Evolutionary conservation across 352 stramenopile genomes (phyloP).

Genomic region (Phytopythium vexans): DNA sequence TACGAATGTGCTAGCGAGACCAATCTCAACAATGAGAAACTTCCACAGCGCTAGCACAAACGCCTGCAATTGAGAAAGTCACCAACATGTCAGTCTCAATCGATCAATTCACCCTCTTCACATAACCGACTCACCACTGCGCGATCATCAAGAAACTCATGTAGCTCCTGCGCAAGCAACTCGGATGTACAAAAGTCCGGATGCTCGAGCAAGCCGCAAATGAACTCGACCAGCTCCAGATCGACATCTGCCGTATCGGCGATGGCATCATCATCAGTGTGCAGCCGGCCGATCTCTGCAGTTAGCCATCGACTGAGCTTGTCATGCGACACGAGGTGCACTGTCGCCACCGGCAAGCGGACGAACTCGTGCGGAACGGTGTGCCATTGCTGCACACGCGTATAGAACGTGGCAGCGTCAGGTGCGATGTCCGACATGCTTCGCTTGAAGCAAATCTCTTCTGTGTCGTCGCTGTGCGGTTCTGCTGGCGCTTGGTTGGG

Average conservation of each 20-base stretch:
- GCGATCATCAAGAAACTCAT: slow-evolving; percentile 58
- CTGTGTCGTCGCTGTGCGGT: not conserved
- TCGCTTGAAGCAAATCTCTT: slow-evolving; percentile 12
- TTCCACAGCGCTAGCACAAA: slow-evolving; percentile 76
- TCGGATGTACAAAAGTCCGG: slow-evolving; percentile 72
- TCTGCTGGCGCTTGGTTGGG: not conserved
- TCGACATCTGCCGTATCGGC: slow-evolving; percentile 34
- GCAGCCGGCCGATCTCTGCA: slow-evolving; percentile 17
- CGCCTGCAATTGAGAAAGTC: slow-evolving; percentile 19
- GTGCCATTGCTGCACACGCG: slow-evolving; percentile 38
- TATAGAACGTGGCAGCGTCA: slow-evolving; percentile 35
- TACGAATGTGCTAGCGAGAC: slow-evolving; percentile 47
- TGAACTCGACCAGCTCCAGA: slow-evolving; percentile 61
- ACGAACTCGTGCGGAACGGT: slow-evolving; percentile 45
- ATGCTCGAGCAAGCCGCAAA: slow-evolving; percentile 60
- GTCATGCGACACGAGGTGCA: slow-evolving; percentile 38
- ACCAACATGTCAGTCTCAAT: not conserved
- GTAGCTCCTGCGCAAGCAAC: slow-evolving; percentile 53
- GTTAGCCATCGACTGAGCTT: slow-evolving; percentile 33
- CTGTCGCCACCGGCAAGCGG: slow-evolving; percentile 9
- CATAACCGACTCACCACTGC: slow-evolving; percentile 21
- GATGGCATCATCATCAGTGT: slow-evolving; percentile 10
- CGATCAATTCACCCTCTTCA: too few species aligned
- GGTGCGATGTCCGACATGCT: slow-evolving; percentile 21
- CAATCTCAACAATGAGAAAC: slow-evolving; percentile 69